phyloP scores from a whole-genome alignment of 140 eudicot genomes.

The Senecio squalidus region DNA sequence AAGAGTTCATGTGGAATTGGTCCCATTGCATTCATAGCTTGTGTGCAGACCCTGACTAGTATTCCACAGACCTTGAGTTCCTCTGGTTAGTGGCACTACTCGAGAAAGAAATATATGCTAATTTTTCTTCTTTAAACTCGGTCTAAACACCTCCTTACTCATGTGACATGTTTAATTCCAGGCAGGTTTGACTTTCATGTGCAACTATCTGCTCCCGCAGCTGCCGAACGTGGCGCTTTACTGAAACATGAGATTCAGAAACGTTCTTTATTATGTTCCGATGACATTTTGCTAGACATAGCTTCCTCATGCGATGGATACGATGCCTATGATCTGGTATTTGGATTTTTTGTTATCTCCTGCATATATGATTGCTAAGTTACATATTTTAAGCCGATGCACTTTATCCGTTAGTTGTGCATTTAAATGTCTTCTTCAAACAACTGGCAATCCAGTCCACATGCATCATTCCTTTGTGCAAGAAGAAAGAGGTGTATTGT shows the following conservation, averaged over 20 bases:
- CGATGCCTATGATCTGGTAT: constrained; percentile 98
- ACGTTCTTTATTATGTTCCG: constrained; percentile 73
- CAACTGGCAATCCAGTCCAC: neutral
- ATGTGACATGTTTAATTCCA: constrained; percentile 23
- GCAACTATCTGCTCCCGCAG: constrained; percentile 87
- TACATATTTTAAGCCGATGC: constrained; percentile 5
- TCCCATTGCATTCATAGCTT: constrained; percentile 84
- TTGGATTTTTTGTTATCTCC: neutral
- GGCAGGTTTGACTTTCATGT: constrained; percentile 96
- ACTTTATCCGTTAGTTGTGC: constrained; percentile 4
- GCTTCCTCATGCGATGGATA: constrained; percentile 96
- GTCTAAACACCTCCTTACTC: neutral
- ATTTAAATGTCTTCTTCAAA: constrained; percentile 8
- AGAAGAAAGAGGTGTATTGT: neutral
- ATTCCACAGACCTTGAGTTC: constrained; percentile 79
- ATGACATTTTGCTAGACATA: constrained; percentile 59
- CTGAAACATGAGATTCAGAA: constrained; percentile 71
- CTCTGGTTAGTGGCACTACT: constrained; percentile 58
- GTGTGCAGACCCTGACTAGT: constrained; percentile 66
- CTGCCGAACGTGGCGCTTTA: constrained; percentile 85
- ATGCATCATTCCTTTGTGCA: no score
- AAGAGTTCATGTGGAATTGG: constrained; percentile 74
- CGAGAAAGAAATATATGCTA: neutral
- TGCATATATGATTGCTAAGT: constrained; percentile 6
- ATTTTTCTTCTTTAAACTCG: neutral